Conservation (phyloP, 441 rosid species). For the Bocquillonia castaneifolia region DNA sequence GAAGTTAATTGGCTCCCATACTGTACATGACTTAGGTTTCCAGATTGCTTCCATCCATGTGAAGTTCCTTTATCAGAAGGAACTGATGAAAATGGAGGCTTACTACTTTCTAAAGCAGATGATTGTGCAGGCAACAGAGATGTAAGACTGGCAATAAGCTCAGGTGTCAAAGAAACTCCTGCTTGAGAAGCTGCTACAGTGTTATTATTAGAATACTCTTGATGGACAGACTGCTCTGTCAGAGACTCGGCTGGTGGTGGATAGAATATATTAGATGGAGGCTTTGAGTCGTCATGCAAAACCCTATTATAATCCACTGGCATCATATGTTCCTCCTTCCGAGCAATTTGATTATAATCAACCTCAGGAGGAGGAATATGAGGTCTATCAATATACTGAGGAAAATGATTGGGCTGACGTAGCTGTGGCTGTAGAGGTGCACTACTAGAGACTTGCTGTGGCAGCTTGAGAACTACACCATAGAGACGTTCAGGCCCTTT, state of each 20-base stretch:
- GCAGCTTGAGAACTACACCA: slow-evolving; percentile 88
- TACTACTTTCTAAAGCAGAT: slow-evolving; percentile 37
- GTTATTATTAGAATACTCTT: slow-evolving; percentile 32
- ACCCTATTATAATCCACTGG: slow-evolving; percentile 43
- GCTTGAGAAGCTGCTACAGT: slow-evolving; percentile 38
- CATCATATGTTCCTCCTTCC: slow-evolving; percentile 40
- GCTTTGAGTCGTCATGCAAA: slow-evolving; percentile 46
- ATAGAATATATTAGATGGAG: slow-evolving; percentile 37
- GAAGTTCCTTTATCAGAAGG: slow-evolving; percentile 37
- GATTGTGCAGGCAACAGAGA: slow-evolving; percentile 64
- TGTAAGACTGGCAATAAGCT: slow-evolving; percentile 73
- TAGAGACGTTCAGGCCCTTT: slow-evolving; percentile 83
- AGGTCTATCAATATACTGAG: slow-evolving; percentile 39
- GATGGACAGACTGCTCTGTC: slow-evolving; percentile 36
- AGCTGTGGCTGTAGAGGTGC: slow-evolving; percentile 34
- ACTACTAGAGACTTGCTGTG: slow-evolving; percentile 41
- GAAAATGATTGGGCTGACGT: slow-evolving; percentile 34
- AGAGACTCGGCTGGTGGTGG: slow-evolving; percentile 32
- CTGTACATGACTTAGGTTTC: slow-evolving; percentile 40
- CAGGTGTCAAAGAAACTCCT: slow-evolving; percentile 70
- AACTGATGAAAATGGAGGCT: slow-evolving; percentile 34
- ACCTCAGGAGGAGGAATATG: slow-evolving; percentile 36
- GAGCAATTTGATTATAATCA: slow-evolving; percentile 33
- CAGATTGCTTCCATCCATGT: slow-evolving; percentile 53
- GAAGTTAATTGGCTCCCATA: slow-evolving; percentile 45